Base-by-base conservation (phyloP, 345 rosid genomes). In the Hibiscus trionum region DNA sequence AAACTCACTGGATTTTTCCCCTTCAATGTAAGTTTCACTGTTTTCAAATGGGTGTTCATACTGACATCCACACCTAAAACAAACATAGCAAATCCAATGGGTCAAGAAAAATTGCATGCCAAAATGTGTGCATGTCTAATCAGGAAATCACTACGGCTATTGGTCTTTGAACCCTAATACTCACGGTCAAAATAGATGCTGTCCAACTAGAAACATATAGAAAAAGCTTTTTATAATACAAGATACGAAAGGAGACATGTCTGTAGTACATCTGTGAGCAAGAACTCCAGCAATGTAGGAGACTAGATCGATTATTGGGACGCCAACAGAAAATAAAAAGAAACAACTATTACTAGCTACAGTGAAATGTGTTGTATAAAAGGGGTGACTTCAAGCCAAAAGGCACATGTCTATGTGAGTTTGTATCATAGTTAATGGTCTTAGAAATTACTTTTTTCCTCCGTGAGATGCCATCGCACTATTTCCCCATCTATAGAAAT, bases 1-100 rank as follows among this genome's bases (percentile, higher is more conserved):
- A 96, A 60, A 39, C 88, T 87, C 55, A 93, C 88, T 2, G 99
- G 97, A 65, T 91, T 91, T 73, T 91, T 89, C 75, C 99, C 99
- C 85, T 93, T 96, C 62, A 96, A 76, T 1, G 86, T 93, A 66
- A 96, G 88, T 74, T 96, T 91, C 79, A 96, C 99, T 0, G 93
- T 86, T 83, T 93, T 96, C 83, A 96, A 82, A 85, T 93, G 99
- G 24, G 99, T 96, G 57, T 96, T 96, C 99, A 96, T 93, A 68
- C 98, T 96, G 77, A 93, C 85, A 80, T 96, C 99, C 62, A 96
- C 98, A 80, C 99, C 98, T 96, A 57, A 66, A 72, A 66, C 76
- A 73, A 55, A 61, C 15, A 42, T 61, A 80, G 26, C 47, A 61
- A 26, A 35, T 33, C n/a, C 19, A 21, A 62, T 52, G 19, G 4